Evolutionary conservation across 768 basidiomycete species (phyloP), one percentile per base, ranked within the genome.

Genomic region (Pisolithus microcarpus): DNA sequence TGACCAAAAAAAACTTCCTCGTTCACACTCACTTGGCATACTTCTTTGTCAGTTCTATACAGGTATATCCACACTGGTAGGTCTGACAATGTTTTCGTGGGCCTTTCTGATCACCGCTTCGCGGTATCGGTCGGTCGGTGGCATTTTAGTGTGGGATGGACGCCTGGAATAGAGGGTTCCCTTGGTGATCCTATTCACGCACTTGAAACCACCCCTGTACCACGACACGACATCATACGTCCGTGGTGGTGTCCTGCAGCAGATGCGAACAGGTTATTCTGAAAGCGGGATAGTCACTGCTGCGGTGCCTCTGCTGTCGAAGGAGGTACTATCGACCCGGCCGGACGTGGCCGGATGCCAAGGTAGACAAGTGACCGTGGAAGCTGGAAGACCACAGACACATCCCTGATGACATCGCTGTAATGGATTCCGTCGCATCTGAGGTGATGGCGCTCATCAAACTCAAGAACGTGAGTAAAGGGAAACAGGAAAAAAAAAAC

Each of bases 101-200:
- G 2, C 30, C 30, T 30, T 30, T 30, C 30, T 30, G 30, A 30
- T 30, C 30, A 30, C 5, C 53, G 8, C 24, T 58, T 2, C 43
- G 58, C 40, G 75, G 75, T 7, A 61, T 52, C 21, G 70, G 78
- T 52, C 21, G 70, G 78, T 5, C 52, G 70, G 43, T 81, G 79
- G 79, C 57, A 56, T 38, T 65, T 79, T 40, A 65, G 62, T 19
- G 66, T 78, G 23, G 58, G 68, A 46, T 81, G 79, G 79, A 68
- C 67, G 11, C 63, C 72, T 5, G 78, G 78, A 24, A 78, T 77
- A 2, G 78, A 81, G 59, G 73, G 19, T 55, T 55, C 30, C 55
- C 65, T 60, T 63, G 49, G n/a, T 8, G 39, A 40, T 8, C 39
- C n/a, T 40, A 7, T 18, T 5, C 16, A 13, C 31, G 31, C 2